Evolutionary conservation across 2,329 filamentous ascomycete species (phyloP), one percentile per base, ranked within the genome.

Genomic region (Fusarium secorum): DNA sequence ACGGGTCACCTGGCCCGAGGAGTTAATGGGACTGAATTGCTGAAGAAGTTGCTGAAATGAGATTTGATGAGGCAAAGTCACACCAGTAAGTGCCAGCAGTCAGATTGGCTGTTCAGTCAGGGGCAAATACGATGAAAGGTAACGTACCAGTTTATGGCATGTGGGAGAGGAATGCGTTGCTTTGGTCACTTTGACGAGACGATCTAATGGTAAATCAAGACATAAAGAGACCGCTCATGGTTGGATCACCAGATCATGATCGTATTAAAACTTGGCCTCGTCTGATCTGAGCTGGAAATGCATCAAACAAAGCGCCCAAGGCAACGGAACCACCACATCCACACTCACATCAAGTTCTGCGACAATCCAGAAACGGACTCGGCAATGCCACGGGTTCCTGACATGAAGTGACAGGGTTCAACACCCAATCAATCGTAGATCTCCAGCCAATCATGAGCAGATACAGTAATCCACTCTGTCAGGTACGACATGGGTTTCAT

Each of bases 331-430:
- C 39, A 45, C 17, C 17, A 52, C 57, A 52, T 7, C 6, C 26
- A 46, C 45, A 20, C 24, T 20, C 24, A 26, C 55, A 52, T 28
- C 33, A 22, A 48, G 26, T 63, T 59, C 69, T 71, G 64, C 68
- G 68, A 71, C 68, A 58, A 26, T 57, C 68, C 54, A 65, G 64
- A 65, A 72, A 69, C 64, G 46, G 64, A 64, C 36, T 59, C 44
- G 46, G 54, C 56, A 52, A 28, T 60, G 64, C 67, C 39, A 71
- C 59, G 68, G 68, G 68, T 71, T 71, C 68, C 68, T 71, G 68
- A 49, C 68, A 71, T 69, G 56, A 55, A 52, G 30, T n/a, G n/a
- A 56, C 65, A 56, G 38, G 68, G 60, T 62, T 56, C 33, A 13
- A 35, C 20, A 8, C 14, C 68, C 35, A 64, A 64, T 58, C 64